Evolutionary conservation across 306 rosid species (phyloP).

Genomic region (Malus domestica): DNA sequence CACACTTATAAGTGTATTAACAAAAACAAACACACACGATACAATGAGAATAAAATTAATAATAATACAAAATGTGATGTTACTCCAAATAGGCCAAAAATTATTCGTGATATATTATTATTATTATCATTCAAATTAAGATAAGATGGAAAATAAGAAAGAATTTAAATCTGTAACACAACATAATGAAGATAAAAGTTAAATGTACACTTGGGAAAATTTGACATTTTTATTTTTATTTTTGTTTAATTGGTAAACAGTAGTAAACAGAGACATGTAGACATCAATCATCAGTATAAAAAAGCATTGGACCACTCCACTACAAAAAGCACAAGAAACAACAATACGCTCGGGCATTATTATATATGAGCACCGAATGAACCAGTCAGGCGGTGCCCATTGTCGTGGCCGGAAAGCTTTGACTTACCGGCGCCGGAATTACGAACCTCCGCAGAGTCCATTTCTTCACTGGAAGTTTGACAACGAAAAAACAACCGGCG

Average conservation of each 20-base stretch:
- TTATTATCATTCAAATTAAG: no score
- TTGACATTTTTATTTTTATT: no score
- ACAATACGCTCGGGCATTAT: background rate
- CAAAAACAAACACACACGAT: no score
- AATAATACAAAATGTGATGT: no score
- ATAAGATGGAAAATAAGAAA: no score
- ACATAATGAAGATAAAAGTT: no score
- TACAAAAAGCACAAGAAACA: background rate
- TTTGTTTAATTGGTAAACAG: background rate
- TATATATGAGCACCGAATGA: constrained; percentile 3
- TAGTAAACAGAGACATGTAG: background rate
- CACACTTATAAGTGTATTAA: no score
- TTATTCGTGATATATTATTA: no score
- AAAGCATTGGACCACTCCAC: background rate
- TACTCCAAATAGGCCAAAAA: no score
- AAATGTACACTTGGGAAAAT: background rate
- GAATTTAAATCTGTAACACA: no score
- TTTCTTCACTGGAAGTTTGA: constrained; percentile 14
- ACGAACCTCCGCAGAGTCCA: constrained; percentile 12
- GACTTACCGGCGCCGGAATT: background rate
- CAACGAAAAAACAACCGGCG: constrained; percentile 1
- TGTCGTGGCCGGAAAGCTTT: constrained; percentile 19
- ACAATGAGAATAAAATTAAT: no score
- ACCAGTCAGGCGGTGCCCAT: constrained; percentile 9
- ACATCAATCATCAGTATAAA: background rate